Evolutionary conservation across 345 rosid genomes (phyloP).

Genomic region (Alliaria petiolata): DNA sequence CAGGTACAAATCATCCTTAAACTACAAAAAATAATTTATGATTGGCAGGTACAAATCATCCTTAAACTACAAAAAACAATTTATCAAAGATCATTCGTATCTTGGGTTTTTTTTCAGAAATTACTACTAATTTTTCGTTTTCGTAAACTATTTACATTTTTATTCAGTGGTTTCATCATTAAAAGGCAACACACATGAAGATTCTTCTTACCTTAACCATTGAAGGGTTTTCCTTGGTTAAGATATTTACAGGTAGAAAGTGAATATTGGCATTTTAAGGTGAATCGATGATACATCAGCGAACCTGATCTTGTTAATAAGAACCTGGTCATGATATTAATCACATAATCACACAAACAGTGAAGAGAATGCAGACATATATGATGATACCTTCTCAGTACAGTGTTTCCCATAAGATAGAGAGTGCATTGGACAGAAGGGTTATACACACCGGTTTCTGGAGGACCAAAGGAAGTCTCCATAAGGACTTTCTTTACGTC

Average conservation of each 20-base stretch:
- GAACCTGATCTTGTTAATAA: conserved; percentile 48
- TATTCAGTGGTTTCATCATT: neutral
- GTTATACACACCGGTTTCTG: conserved; percentile 82
- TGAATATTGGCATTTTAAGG: conserved; percentile 92
- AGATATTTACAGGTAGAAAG: conserved; percentile 79
- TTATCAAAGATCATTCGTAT: neutral
- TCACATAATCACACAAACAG: neutral
- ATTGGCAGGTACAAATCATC: conserved; percentile 85
- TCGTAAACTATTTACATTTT: neutral
- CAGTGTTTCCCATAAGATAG: conserved; percentile 73
- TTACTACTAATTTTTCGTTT: neutral
- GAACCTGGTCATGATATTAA: neutral
- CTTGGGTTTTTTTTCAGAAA: no score
- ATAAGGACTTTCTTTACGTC: conserved; percentile 56
- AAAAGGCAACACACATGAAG: neutral
- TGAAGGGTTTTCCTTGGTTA: conserved; percentile 57
- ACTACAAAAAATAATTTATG: conserved; percentile 47
- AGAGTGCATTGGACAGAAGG: conserved; percentile 97
- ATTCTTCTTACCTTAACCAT: conserved; percentile 68
- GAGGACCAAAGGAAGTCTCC: conserved; percentile 75
- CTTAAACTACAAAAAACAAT: conserved; percentile 57
- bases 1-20: conserved; percentile 70
- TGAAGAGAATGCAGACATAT: neutral
- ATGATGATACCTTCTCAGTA: conserved; percentile 57
- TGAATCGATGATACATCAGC: conserved; percentile 61